Conservation (phyloP, 2,329 filamentous ascomycete species). For the Sclerotinia nivalis region DNA sequence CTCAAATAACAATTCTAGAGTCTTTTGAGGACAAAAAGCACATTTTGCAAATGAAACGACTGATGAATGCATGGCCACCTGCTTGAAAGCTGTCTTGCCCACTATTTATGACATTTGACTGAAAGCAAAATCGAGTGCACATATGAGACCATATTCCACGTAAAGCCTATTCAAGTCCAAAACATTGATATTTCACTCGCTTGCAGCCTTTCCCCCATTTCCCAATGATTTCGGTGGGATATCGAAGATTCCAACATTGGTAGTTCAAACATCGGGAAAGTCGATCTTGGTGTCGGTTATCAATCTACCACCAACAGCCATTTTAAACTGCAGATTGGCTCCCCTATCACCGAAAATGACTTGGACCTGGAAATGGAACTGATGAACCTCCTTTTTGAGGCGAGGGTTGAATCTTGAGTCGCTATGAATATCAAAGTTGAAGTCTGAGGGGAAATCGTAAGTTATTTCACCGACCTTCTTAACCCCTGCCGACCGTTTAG, state of each 20-base stretch:
- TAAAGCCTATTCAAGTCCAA: neutral
- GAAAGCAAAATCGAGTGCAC: neutral
- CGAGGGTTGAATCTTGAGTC: conserved; percentile 6
- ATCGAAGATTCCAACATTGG: neutral
- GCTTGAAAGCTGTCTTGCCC: neutral
- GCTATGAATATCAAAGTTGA: conserved; percentile 1
- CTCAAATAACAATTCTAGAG: neutral
- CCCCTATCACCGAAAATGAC: conserved; percentile 26
- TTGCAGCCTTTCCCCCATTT: neutral
- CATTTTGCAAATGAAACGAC: neutral
- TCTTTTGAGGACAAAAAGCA: neutral
- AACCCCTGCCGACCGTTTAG: conserved; percentile 15
- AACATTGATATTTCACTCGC: neutral
- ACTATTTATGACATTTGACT: neutral
- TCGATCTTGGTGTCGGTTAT: neutral
- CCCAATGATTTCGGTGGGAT: neutral
- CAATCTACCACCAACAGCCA: conserved; percentile 12
- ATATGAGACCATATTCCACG: neutral
- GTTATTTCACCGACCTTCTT: conserved; percentile 16
- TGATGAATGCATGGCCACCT: neutral
- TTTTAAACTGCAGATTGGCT: conserved; percentile 22
- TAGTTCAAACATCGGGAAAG: neutral
- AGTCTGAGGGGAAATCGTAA: conserved; percentile 4
- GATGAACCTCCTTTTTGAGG: neutral
- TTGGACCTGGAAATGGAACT: conserved; percentile 1